Evolutionary conservation across 2,329 filamentous ascomycete species (phyloP).

Genomic region (Zarea fungicola): DNA sequence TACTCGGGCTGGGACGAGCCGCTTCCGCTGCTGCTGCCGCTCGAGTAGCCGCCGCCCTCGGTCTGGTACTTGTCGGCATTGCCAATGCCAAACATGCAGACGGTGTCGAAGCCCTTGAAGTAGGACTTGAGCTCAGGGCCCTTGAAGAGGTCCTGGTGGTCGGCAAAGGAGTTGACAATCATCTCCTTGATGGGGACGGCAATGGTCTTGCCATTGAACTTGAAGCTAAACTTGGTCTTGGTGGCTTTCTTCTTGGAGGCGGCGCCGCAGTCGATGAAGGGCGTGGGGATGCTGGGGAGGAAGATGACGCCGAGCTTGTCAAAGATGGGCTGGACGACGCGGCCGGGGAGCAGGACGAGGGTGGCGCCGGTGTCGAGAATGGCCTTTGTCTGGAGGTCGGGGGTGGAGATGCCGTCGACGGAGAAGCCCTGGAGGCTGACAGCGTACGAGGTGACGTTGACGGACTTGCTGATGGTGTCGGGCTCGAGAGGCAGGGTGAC

Average conservation of each 20-base stretch:
- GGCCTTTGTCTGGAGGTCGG: constrained; percentile 43
- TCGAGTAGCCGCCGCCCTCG: constrained; percentile 1
- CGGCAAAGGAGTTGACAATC: constrained; percentile 39
- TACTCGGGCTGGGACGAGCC: constrained; percentile 25
- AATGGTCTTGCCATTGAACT: constrained; percentile 35
- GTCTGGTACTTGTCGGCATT: constrained; percentile 31
- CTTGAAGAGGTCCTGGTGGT: constrained; percentile 35
- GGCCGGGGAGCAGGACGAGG: constrained; percentile 61
- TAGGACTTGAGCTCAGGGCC: constrained; percentile 27
- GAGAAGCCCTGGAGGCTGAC: constrained; percentile 34
- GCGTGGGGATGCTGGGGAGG: constrained; percentile 32
- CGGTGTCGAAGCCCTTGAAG: constrained; percentile 33
- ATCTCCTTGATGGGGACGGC: constrained; percentile 49
- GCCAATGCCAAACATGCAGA: constrained; percentile 53
- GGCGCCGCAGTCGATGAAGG: constrained; percentile 48
- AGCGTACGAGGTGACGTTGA: constrained; percentile 35
- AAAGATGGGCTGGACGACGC: constrained; percentile 48
- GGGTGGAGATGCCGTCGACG: constrained; percentile 28
- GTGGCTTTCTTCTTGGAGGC: constrained; percentile 37
- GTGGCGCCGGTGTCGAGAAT: constrained; percentile 72
- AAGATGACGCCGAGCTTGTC: constrained; percentile 46
- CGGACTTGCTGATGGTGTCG: constrained; percentile 35
- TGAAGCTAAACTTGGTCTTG: constrained; percentile 35
- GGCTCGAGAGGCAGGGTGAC: constrained; percentile 41
- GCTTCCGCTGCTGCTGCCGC: constrained; percentile 20